These are phyloP conservation scores for Olyra latifolia DNA, from an alignment of 176 grass and related monocot species.

Conservation along the genomic window DNA sequence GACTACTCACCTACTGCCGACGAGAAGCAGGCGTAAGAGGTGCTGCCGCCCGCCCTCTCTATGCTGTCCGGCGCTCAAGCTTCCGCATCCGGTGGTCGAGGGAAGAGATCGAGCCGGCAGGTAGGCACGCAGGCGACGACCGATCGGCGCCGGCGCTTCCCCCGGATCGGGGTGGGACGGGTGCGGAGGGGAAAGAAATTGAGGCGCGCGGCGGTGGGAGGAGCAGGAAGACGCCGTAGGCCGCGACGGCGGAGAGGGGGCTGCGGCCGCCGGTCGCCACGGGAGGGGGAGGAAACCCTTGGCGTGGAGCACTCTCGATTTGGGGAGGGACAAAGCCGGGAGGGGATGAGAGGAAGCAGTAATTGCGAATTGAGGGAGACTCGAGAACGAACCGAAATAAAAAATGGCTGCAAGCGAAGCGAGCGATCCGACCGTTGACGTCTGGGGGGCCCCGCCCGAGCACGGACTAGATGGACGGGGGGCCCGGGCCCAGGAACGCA, in stretches of 20 bases:
- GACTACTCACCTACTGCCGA: not conserved
- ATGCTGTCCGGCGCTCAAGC: not conserved
- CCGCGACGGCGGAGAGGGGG: not conserved
- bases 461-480: not conserved
- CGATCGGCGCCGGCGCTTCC: not conserved
- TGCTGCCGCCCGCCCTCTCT: not conserved
- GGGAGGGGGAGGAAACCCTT: constrained; percentile 22
- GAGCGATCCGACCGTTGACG: constrained; percentile 40
- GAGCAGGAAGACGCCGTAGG: not conserved
- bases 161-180: not conserved
- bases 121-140: not conserved
- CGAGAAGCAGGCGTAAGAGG: not conserved
- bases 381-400: not conserved
- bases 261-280: not conserved
- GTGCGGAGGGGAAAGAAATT: not conserved
- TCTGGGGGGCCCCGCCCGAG: not conserved
- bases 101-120: not conserved
- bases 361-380: constrained; percentile 6
- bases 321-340: no score
- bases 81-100: not conserved
- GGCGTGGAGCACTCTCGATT: not conserved
- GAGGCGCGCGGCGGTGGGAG: not conserved
- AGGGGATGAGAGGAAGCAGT: not conserved
- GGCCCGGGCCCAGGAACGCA: not conserved
- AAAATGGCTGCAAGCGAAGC: not conserved